A percentile compares a stretch with the other conserved stretches of the same genome.
These are phyloP conservation scores for Atkinsonella texensis DNA, from an alignment of 2,329 filamentous ascomycete genomes.

Conservation along the genomic window DNA sequence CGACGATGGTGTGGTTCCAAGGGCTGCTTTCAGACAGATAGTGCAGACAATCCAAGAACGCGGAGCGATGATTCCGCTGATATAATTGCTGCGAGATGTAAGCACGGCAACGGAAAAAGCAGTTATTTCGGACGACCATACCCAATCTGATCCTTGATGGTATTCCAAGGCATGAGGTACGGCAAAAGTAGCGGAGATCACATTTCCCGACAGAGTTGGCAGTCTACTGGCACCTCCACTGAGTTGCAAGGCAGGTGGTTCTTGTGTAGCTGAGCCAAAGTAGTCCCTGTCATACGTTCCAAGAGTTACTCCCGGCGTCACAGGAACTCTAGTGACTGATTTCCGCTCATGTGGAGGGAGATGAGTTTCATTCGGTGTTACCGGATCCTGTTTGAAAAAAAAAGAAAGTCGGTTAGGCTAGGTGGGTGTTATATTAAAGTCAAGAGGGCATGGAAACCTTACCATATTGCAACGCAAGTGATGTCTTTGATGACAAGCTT, in stretches of 20 bases:
- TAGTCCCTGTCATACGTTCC: slow-evolving; percentile 5
- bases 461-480: background rate
- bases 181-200: slow-evolving; percentile 4
- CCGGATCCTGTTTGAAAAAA: background rate
- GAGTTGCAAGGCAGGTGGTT: background rate
- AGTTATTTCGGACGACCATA: background rate
- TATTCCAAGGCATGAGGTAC: slow-evolving; percentile 2
- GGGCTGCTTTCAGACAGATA: slow-evolving; percentile 71
- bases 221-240: background rate
- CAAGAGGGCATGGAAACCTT: background rate
- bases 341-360: slow-evolving; percentile 5
- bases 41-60: slow-evolving; percentile 79
- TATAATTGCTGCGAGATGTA: slow-evolving; percentile 1
- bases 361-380: slow-evolving; percentile 1
- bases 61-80: slow-evolving; percentile 66
- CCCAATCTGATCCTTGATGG: slow-evolving; percentile 1
- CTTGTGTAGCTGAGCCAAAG: background rate
- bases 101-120: background rate
- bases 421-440: background rate
- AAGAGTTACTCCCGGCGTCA: slow-evolving; percentile 6
- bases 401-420: background rate
- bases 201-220: background rate
- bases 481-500: background rate
- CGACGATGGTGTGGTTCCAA: slow-evolving; percentile 85
- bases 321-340: slow-evolving; percentile 3